These are phyloP conservation scores for Metschnikowia henanensis DNA, from an alignment of 805 yeast species.

Conservation along the genomic window DNA sequence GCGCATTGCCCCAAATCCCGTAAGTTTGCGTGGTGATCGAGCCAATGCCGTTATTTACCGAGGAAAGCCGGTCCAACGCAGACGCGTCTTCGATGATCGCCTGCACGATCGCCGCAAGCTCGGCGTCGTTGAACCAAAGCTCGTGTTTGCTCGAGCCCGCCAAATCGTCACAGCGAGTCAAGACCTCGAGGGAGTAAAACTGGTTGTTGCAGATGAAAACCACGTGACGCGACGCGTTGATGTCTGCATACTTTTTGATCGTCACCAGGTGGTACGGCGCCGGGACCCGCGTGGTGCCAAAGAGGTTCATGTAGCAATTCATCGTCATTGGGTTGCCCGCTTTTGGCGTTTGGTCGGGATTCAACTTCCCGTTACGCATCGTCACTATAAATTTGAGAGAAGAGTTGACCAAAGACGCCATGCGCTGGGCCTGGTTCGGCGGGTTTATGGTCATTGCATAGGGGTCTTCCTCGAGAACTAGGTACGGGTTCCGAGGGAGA, in stretches of 20 bases:
- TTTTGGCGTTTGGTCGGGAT: constrained; percentile 58
- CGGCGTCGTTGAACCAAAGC: constrained; percentile 55
- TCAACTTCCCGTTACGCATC: constrained; percentile 51
- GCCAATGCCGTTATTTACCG: constrained; percentile 50
- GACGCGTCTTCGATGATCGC: constrained; percentile 41
- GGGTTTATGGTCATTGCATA: constrained; percentile 52
- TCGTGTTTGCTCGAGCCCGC: constrained; percentile 29
- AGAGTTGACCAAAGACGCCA: constrained; percentile 65
- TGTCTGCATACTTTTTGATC: constrained; percentile 31
- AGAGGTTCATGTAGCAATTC: constrained; percentile 64
- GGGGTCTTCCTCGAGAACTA: constrained; percentile 75
- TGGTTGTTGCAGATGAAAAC: constrained; percentile 50
- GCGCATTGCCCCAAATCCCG: constrained; percentile 47
- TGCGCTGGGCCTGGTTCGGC: constrained; percentile 66
- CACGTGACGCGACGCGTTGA: constrained; percentile 47
- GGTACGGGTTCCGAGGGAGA: constrained; percentile 75
- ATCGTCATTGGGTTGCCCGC: constrained; percentile 56
- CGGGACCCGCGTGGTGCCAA: constrained; percentile 65
- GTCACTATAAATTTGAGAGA: constrained; percentile 65
- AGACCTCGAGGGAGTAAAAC: constrained; percentile 49
- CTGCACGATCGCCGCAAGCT: constrained; percentile 45
- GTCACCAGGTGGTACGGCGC: constrained; percentile 35
- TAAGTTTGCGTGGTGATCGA: constrained; percentile 55
- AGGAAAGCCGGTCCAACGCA: constrained; percentile 33
- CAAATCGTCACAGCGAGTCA: constrained; percentile 30